Base-by-base conservation (phyloP, 2,329 filamentous ascomycete genomes). In the Penicillium glabrum region DNA sequence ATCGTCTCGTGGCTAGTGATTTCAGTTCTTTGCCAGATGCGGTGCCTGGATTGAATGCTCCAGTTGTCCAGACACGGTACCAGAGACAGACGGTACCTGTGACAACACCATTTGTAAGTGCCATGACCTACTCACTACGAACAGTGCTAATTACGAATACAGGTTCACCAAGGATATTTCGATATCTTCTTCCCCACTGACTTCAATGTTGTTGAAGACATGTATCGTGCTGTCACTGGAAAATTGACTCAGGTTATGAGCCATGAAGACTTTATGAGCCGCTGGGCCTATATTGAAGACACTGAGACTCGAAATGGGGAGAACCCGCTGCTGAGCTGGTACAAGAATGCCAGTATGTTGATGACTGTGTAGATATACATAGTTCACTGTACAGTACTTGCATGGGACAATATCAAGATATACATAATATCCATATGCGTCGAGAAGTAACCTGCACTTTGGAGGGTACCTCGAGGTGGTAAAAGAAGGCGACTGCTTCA, bases 121-220 rank as follows among this genome's bases (percentile, higher is more conserved):
- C 11, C 5, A 37, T 14, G 5, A 16, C 19, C 46, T 5, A 19
- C 3, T 9, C 5, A 8, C 3, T 2, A 8, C 23, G 37, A n/a
- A 35, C 16, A 23, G n/a, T 35, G 26, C 54, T 65, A 45, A 61
- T 54, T 8, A 5, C 23, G 27, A 47, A 47, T 27, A 13, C 61
- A 96, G 91, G 91, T 97, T 47, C 93, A 98, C 73, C 96, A 99
- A 79, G 96, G 95, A 46, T 98, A 96, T 77, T 99, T 99, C 72
- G 96, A 99, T 72, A 97, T 99, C 67, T 87, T 99, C 71, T 99
- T 99, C 78, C 95, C 95, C 0, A 99, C 95, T 11, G 89, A 99
- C 75, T 99, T 99, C 72, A 82, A 85, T 61, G 88, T 96, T 64
- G 89, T 95, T 76, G 92, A 98, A 75, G 87, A 91, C 67, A 86